These are phyloP conservation scores for Diversispora epigaea DNA, from an alignment of 192 early-diverging fungal genomes.

Conservation along the genomic window DNA sequence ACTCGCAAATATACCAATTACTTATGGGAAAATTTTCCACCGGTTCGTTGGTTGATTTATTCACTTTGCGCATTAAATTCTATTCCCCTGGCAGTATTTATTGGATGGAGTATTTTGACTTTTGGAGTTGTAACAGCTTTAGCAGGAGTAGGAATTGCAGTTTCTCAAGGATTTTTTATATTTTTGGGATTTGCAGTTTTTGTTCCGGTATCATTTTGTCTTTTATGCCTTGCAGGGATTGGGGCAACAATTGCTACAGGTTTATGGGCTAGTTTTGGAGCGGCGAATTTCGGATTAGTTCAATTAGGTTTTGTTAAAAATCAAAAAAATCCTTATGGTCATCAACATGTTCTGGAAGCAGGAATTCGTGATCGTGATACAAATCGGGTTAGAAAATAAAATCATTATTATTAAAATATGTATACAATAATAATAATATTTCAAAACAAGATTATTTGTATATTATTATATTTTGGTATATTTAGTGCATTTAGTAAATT, in stretches of 20 bases:
- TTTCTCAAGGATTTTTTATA: neutral
- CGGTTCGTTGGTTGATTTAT: neutral
- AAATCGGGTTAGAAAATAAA: too few relatives aligned
- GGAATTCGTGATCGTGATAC: too few relatives aligned
- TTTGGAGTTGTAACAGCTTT: neutral
- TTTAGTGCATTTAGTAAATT: too few relatives aligned
- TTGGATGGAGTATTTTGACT: neutral
- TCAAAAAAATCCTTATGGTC: neutral
- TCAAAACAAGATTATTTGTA: too few relatives aligned
- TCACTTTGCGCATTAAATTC: neutral
- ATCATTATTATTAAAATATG: too few relatives aligned
- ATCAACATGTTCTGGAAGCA: too few relatives aligned
- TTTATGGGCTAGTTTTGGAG: neutral
- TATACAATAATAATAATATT: too few relatives aligned
- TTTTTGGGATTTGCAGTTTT: neutral
- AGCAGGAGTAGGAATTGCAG: slow-evolving; percentile 8
- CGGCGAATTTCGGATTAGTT: neutral
- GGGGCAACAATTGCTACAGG: neutral
- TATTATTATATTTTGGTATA: too few relatives aligned
- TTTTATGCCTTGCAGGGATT: neutral
- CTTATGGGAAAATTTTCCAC: neutral
- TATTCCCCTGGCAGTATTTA: neutral
- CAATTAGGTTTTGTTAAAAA: neutral
- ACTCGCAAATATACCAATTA: neutral
- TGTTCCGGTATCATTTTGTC: neutral